Evolutionary conservation across 2,329 filamentous ascomycete genomes (phyloP).

Genomic region (Penicillium freii): DNA sequence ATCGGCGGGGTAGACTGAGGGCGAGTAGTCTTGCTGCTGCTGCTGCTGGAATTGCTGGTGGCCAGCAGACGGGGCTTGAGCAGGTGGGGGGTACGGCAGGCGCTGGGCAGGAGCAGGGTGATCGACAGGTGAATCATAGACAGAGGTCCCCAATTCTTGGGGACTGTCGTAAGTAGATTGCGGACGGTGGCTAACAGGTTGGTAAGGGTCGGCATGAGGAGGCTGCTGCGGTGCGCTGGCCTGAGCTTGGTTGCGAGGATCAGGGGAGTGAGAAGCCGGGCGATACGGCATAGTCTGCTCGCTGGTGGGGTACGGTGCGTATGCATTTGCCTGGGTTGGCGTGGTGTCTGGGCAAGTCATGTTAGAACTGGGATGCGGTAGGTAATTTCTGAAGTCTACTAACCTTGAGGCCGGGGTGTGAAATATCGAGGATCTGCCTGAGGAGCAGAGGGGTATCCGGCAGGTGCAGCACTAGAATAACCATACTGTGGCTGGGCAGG

Average conservation of each 20-base stretch:
- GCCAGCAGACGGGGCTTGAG: conserved; percentile 26
- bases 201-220: conserved; percentile 50
- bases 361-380: conserved; percentile 3
- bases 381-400: conserved; percentile 11
- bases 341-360: conserved; percentile 24
- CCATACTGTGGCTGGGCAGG: conserved; percentile 40
- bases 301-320: conserved; percentile 62
- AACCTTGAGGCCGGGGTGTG: conserved; percentile 52
- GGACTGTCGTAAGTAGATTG: conserved; percentile 69
- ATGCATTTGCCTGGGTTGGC: conserved; percentile 47
- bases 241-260: conserved; percentile 38
- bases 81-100: conserved; percentile 33
- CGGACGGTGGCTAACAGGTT: conserved; percentile 53
- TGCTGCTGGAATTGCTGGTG: conserved; percentile 35
- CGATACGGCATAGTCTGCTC: conserved; percentile 49
- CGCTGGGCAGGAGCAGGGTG: conserved; percentile 29
- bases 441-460: conserved; percentile 37
- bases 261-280: conserved; percentile 41
- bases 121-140: conserved; percentile 70
- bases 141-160: conserved; percentile 74
- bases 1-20: conserved; percentile 41
- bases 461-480: conserved; percentile 33
- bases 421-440: conserved; percentile 68
- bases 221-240: conserved; percentile 47
- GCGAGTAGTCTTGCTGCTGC: conserved; percentile 39